Evolutionary conservation across 2,329 filamentous ascomycete species (phyloP).

Genomic region (Fusarium subtropicale): DNA sequence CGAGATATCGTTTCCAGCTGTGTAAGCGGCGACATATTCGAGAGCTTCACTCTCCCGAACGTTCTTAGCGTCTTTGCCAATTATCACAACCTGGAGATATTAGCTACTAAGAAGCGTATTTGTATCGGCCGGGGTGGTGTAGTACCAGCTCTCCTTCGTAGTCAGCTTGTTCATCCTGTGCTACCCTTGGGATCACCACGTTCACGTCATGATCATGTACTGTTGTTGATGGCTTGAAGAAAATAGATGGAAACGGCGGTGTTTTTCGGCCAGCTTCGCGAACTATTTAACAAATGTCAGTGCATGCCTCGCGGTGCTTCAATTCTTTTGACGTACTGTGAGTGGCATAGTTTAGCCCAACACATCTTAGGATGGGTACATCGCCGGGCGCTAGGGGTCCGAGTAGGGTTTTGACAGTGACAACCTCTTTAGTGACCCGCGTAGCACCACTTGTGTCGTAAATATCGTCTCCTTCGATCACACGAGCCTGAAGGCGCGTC

Average conservation of each 20-base stretch:
- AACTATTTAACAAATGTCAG: conserved; percentile 38
- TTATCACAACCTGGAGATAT: conserved; percentile 52
- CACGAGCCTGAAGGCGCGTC: conserved; percentile 62
- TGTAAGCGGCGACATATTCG: conserved; percentile 65
- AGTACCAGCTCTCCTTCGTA: conserved; percentile 60
- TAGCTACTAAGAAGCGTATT: neutral
- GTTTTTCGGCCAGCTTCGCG: conserved; percentile 62
- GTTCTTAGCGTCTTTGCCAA: conserved; percentile 62
- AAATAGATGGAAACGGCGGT: conserved; percentile 62
- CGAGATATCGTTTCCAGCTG: conserved; percentile 66
- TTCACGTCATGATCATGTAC: conserved; percentile 52
- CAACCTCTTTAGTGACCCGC: conserved; percentile 64
- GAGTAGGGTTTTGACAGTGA: conserved; percentile 64
- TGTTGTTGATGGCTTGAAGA: conserved; percentile 59
- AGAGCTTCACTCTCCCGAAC: conserved; percentile 58
- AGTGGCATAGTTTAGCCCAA: conserved; percentile 70
- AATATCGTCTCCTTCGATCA: conserved; percentile 63
- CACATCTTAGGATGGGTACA: conserved; percentile 67
- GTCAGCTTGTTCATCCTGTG: conserved; percentile 61
- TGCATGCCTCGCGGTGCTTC: no score
- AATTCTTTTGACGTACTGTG: conserved; percentile 55
- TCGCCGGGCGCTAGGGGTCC: conserved; percentile 63
- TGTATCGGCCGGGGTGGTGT: no score
- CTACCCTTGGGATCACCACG: conserved; percentile 58
- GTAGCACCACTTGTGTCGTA: conserved; percentile 61